Conservation (phyloP, 306 rosid genomes). For the Vachellia pachyceras region DNA sequence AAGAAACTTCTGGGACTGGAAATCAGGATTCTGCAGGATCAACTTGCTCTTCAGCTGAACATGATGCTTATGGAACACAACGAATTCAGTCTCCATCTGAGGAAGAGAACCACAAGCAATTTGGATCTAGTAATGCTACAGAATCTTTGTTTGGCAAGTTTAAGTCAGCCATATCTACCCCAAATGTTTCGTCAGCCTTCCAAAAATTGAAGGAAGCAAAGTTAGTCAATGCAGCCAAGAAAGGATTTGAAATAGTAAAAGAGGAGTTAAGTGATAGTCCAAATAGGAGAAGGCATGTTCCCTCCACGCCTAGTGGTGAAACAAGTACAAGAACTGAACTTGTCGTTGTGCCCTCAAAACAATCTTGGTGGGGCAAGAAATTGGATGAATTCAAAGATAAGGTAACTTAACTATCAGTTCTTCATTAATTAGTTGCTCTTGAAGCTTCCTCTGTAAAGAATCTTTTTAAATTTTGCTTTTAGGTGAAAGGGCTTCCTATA, state of each 20-base stretch:
- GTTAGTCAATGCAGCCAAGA: constrained; percentile 70
- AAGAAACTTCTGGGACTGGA: constrained; percentile 71
- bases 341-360: constrained; percentile 64
- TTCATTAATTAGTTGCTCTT: background rate
- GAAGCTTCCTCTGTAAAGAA: constrained; percentile 15
- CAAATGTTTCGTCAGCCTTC: constrained; percentile 66
- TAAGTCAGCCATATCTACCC: constrained; percentile 67
- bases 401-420: constrained; percentile 49
- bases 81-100: constrained; percentile 48
- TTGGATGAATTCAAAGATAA: constrained; percentile 79
- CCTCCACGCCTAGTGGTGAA: constrained; percentile 57
- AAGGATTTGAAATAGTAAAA: constrained; percentile 74
- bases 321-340: constrained; percentile 78
- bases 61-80: constrained; percentile 50
- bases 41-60: constrained; percentile 55
- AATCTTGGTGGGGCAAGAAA: constrained; percentile 75
- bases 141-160: constrained; percentile 76
- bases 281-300: constrained; percentile 60
- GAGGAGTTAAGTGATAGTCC: constrained; percentile 79
- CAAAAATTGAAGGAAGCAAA: constrained; percentile 71
- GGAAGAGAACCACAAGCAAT: constrained; percentile 55
- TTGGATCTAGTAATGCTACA: constrained; percentile 49
- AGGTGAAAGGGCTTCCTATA: constrained; percentile 68
- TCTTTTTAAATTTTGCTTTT: constrained; percentile 23
- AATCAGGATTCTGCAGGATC: constrained; percentile 65